Percentiles rank a stretch among this genome's conserved stretches.
phyloP scores from a whole-genome alignment of 2,329 filamentous ascomycete species.

The Fusarium bulbicola region DNA sequence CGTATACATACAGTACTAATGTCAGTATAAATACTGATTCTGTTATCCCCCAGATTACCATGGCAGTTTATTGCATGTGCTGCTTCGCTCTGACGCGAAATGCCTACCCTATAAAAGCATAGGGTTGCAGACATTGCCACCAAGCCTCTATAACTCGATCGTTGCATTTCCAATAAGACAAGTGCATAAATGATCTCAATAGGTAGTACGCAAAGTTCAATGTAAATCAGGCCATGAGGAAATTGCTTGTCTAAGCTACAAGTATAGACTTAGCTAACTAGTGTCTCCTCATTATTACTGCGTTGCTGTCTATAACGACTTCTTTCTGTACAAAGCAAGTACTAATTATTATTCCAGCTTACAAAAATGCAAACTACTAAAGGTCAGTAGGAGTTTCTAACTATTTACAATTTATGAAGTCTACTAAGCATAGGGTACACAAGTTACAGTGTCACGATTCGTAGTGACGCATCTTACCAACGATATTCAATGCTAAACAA shows the following conservation, averaged over 20 bases:
- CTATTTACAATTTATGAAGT: no score
- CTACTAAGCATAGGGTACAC: rapidly evolving
- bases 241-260: neutral
- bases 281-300: no score
- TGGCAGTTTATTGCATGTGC: neutral
- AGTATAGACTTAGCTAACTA: rapidly evolving
- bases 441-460: rapidly evolving
- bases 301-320: no score
- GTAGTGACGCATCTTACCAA: neutral
- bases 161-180: neutral
- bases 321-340: no score
- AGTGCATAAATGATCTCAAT: rapidly evolving
- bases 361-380: no score
- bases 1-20: neutral
- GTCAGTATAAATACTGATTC: rapidly evolving
- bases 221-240: rapidly evolving
- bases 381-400: neutral
- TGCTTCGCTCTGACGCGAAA: rapidly evolving
- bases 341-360: rapidly evolving
- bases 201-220: neutral
- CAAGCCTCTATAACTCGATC: neutral
- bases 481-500: rapidly evolving
- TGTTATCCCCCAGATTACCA: neutral
- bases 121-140: neutral
- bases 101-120: no score